Evolutionary conservation across 1,139 yeast species (phyloP), one percentile per base, ranked within the genome.

Genomic region (Suhomyces bribrorum): DNA sequence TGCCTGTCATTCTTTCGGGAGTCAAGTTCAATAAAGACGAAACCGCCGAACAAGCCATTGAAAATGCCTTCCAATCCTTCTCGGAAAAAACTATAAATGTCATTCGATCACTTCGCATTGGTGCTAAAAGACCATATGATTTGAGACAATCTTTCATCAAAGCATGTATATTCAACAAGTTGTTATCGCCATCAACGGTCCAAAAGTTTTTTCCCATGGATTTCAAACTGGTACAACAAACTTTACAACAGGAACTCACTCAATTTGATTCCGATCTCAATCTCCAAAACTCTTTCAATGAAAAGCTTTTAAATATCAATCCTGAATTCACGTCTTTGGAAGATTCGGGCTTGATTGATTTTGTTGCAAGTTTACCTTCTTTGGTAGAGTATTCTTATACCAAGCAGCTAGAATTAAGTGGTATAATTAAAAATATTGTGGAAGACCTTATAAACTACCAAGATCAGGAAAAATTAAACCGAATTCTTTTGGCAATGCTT

Each of bases 121-220:
- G 49, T 2, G 40, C 41, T 7, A 16, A 39, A 30, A 49, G 68
- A 25, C 57, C 61, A 40, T 77, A 70, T 47, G 83, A 77, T 49
- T 64, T 81, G 3, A 69, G 84, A 34, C 81, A 77, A 45, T 76
- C 71, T 14, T 79, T 84, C 40, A 55, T 82, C 14, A 77, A 75
- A 47, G 68, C 77, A 12, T 71, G 83, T 44, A 54, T 65, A 8
- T 55, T 56, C 41, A 57, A 62, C 41, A 57, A 60, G 33, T 36
- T 60, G n/a, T 64, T 79, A 14, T 67, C 75, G 2, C 61, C 66
- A 2, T 62, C 65, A 12, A 56, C 75, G 7, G 69, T 76, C 42
- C 72, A 67, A 37, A 64, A 67, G 26, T 66, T 77, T 23, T 64
- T 79, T 35, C 63, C 65, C 7, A 49, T 48, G 31, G 66, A 62